Conservation (phyloP, 495 filamentous ascomycete genomes). For the Bacidia gigantensis region DNA sequence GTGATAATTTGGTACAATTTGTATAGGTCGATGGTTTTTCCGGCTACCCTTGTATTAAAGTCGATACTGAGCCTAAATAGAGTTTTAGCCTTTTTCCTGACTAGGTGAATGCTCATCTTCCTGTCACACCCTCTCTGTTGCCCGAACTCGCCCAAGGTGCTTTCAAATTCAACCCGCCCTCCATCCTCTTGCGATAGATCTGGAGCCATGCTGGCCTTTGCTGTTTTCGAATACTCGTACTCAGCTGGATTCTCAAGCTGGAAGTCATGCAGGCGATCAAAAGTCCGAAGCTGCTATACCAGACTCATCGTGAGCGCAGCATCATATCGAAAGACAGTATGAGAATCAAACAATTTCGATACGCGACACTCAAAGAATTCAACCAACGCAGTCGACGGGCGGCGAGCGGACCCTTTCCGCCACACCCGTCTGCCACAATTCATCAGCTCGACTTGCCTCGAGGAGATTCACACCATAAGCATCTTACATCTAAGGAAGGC, state of each 20-base stretch:
- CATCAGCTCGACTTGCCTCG: no score
- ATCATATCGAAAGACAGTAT: background rate
- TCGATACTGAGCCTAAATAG: conserved; percentile 49
- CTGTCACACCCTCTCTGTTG: conserved; percentile 1
- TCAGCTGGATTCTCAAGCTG: no score
- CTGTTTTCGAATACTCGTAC: no score
- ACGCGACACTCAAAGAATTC: background rate
- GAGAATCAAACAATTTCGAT: background rate
- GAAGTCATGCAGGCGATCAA: no score
- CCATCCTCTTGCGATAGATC: background rate
- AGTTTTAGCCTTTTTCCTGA: conserved; percentile 27
- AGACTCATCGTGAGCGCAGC: no score
- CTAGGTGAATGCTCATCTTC: no score
- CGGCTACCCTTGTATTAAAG: conserved; percentile 58
- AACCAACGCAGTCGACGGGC: background rate
- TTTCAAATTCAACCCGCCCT: background rate
- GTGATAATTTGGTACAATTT: conserved; percentile 57
- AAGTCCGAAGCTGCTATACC: no score
- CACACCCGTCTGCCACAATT: no score
- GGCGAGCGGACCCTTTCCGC: background rate
- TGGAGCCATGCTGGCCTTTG: background rate
- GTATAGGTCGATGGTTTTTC: conserved; percentile 53
- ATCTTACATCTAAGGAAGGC: no score
- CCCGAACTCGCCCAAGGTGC: background rate
- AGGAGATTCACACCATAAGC: no score